These are phyloP conservation scores for Aspergillus homomorphus DNA, from an alignment of 495 filamentous ascomycete genomes.

Conservation along the genomic window DNA sequence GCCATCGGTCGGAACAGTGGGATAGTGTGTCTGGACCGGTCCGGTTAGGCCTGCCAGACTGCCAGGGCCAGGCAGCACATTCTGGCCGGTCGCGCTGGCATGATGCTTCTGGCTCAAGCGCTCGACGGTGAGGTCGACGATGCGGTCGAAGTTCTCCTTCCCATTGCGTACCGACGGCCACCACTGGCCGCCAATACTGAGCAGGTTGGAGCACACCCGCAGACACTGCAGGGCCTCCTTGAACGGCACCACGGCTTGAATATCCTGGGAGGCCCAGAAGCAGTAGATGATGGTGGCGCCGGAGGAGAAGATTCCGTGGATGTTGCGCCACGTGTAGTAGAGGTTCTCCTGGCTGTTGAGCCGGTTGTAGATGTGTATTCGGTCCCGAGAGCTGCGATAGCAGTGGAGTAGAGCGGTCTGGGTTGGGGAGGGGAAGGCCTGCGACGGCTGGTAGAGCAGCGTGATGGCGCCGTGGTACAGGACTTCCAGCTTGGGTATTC, in stretches of 20 bases:
- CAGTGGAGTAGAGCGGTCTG: constrained; percentile 18
- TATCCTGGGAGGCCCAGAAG: constrained; percentile 22
- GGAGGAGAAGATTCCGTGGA: constrained; percentile 26
- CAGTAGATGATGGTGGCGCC: constrained; percentile 27
- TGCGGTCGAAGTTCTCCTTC: constrained; percentile 25
- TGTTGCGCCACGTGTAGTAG: constrained; percentile 26
- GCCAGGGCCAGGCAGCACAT: neutral
- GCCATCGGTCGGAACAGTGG: neutral
- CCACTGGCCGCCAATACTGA: constrained; percentile 29
- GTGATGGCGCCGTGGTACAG: constrained; percentile 20
- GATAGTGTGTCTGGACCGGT: neutral
- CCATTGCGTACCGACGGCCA: constrained; percentile 27
- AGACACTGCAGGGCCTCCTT: constrained; percentile 23
- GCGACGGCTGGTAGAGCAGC: constrained; percentile 25
- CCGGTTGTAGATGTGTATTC: constrained; percentile 22
- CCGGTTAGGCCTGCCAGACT: no score
- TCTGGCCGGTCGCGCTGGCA: constrained; percentile 2
- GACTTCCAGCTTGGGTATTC: constrained; percentile 18
- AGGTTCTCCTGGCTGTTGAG: constrained; percentile 17
- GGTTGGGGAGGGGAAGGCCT: constrained; percentile 19
- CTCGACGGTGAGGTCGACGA: constrained; percentile 25
- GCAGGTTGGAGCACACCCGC: constrained; percentile 27
- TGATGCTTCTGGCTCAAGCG: constrained; percentile 12
- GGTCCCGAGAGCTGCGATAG: constrained; percentile 19
- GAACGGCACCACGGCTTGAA: constrained; percentile 18